These are phyloP conservation scores for Platanus orientalis DNA, from an alignment of 164 flowering plant species.

Conservation along the genomic window DNA sequence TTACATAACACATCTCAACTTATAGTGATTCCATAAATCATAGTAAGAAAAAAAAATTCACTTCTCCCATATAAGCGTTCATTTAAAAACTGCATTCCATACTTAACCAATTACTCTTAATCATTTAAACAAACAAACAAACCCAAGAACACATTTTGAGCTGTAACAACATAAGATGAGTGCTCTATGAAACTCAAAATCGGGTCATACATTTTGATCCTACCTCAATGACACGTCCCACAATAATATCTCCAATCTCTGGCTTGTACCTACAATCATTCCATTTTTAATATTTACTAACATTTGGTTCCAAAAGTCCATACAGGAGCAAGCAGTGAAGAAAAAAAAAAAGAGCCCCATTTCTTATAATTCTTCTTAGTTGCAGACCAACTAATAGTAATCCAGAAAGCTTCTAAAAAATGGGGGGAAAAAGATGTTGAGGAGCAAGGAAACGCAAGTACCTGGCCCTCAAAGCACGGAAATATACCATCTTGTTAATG, in stretches of 20 bases:
- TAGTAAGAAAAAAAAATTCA: too few species aligned
- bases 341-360: too few species aligned
- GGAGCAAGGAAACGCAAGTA: constrained; percentile 4
- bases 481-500: constrained; percentile 80
- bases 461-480: constrained; percentile 80
- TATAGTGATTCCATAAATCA: too few species aligned
- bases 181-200: neutral
- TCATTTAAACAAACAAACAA: neutral
- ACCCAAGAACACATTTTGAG: neutral
- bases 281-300: neutral
- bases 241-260: constrained; percentile 85
- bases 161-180: neutral
- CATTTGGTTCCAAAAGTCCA: neutral
- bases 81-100: too few species aligned
- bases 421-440: neutral
- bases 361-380: too few species aligned
- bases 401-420: neutral
- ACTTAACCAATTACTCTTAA: too few species aligned
- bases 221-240: constrained; percentile 95
- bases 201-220: neutral
- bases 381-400: too few species aligned
- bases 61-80: too few species aligned
- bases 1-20: too few species aligned
- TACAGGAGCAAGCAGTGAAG: neutral
- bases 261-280: constrained; percentile 76